Evolutionary conservation across 2,329 filamentous ascomycete species (phyloP), one percentile per base, ranked within the genome.

Genomic region (Aspergillus tanneri): DNA sequence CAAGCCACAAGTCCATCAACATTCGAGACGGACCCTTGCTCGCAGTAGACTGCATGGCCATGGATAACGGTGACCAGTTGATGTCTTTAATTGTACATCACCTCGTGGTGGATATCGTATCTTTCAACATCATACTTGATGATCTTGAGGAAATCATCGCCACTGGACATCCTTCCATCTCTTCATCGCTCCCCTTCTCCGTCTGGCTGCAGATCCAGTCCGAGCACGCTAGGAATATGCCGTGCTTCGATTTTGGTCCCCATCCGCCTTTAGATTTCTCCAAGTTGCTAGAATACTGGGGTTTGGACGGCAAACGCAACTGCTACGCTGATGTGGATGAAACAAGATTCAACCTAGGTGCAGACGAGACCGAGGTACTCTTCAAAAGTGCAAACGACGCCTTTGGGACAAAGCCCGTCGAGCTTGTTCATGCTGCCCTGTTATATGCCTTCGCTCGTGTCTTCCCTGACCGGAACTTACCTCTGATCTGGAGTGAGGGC

Each of bases 31-130:
- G 37, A 7, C 37, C 6, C 2, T 2, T 39, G 5, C 16, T 39
- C 8, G 11, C 11, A 11, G 14, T 19, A 11, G 37, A 39, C 19
- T 4, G 11, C 60, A 65, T 7, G 61, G 60, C 22, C 59, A 66
- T 25, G 63, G 66, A n/a, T 5, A 11, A 9, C 11, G 19, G 19
- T 9, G 22, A 10, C 4, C 21, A 24, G 10, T 30, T 32, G 6
- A 4, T 43, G n/a, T 34, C 14, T 21, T 32, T 48, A 4, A 14
- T 35, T 4, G 46, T 28, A 6, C 46, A 48, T 16, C 38, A 43
- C 11, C 11, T 43, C 21, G 22, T 43, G 16, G 23, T 48, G 8
- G 46, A 48, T 35, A 25, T 38, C 16, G 38, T 37, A 8, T 48
- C 46, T 8, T 48, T 38, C 38, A 19, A 18, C 2, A 43, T 38